These are phyloP conservation scores for Annulohypoxylon nitens DNA, from an alignment of 495 filamentous ascomycete genomes.

Conservation along the genomic window DNA sequence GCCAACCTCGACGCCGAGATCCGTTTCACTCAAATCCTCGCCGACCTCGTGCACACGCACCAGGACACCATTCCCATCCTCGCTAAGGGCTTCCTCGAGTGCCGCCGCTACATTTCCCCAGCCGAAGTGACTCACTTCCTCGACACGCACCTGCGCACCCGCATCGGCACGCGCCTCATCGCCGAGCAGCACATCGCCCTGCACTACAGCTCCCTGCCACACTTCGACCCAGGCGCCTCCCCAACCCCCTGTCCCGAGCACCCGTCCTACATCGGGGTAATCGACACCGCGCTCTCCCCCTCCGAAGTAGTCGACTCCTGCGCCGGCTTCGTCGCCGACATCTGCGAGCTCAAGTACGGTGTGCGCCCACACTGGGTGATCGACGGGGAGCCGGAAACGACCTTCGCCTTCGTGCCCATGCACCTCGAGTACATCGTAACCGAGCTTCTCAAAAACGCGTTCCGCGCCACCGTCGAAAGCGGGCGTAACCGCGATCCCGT, in stretches of 20 bases:
- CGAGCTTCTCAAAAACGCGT: conserved; percentile 96
- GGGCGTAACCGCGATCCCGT: conserved; percentile 79
- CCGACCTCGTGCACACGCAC: conserved; percentile 93
- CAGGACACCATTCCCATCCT: conserved; percentile 93
- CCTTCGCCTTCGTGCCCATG: conserved; percentile 91
- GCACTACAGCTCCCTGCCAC: conserved; percentile 83
- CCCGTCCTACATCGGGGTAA: conserved; percentile 91
- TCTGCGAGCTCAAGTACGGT: conserved; percentile 96
- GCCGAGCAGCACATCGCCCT: conserved; percentile 97
- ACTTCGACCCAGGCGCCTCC: conserved; percentile 63
- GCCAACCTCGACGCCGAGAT: conserved; percentile 88
- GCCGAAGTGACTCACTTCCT: conserved; percentile 88
- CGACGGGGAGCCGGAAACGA: conserved; percentile 82
- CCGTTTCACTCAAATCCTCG: conserved; percentile 89
- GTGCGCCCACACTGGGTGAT: conserved; percentile 85
- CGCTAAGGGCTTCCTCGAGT: conserved; percentile 92
- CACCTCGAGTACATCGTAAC: conserved; percentile 98
- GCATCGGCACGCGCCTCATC: conserved; percentile 93
- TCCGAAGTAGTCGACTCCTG: conserved; percentile 83
- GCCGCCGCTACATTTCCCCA: conserved; percentile 84
- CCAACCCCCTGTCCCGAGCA: conserved; percentile 64
- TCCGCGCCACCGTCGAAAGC: conserved; percentile 91
- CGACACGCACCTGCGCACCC: conserved; percentile 91
- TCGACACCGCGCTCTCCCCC: conserved; percentile 90
- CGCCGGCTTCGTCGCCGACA: conserved; percentile 90